A percentile compares a stretch with the other conserved stretches of the same genome.
Evolutionary conservation across 208 protist genomes (phyloP).

Genomic region (Trypanosoma grayi): DNA sequence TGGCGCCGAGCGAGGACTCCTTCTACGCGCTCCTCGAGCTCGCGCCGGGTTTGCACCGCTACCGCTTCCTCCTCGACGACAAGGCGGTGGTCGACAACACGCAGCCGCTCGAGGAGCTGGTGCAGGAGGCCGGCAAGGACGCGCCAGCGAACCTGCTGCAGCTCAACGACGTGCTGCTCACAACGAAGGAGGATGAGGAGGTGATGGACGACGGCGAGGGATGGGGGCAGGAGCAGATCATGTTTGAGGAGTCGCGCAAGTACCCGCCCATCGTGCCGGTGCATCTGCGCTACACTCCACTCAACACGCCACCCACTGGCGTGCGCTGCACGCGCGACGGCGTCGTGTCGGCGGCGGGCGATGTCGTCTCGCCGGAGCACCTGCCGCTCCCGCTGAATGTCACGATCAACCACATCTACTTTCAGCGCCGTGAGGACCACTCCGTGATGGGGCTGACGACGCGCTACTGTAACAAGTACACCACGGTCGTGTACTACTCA

Average conservation of each 20-base stretch:
- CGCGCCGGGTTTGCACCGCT: conserved; percentile 71
- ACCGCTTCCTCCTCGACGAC: conserved; percentile 75
- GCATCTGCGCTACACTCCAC: conserved; percentile 89
- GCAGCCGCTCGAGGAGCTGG: conserved; percentile 52
- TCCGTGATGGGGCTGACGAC: conserved; percentile 85
- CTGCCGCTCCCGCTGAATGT: conserved; percentile 87
- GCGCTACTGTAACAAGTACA: conserved; percentile 90
- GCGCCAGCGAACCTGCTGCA: conserved; percentile 60
- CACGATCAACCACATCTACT: conserved; percentile 93
- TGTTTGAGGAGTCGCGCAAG: conserved; percentile 86
- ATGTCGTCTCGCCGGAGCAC: conserved; percentile 61
- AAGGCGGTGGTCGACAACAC: conserved; percentile 69
- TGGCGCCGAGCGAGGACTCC: conserved; percentile 80
- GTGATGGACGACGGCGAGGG: conserved; percentile 74
- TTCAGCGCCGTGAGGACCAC: conserved; percentile 87
- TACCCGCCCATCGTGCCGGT: conserved; percentile 88
- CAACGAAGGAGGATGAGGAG: conserved; percentile 78
- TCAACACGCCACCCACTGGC: conserved; percentile 89
- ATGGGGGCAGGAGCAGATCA: conserved; percentile 77
- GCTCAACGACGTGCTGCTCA: conserved; percentile 69
- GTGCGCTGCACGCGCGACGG: conserved; percentile 71
- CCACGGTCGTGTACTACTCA: conserved; percentile 86
- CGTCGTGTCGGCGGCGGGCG: conserved; percentile 39
- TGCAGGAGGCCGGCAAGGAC: background rate
- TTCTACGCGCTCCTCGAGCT: conserved; percentile 86